A percentile compares a stretch with the other conserved stretches of the same genome.
Conservation (phyloP, 768 basidiomycete species). For the Suillus sp. region DNA sequence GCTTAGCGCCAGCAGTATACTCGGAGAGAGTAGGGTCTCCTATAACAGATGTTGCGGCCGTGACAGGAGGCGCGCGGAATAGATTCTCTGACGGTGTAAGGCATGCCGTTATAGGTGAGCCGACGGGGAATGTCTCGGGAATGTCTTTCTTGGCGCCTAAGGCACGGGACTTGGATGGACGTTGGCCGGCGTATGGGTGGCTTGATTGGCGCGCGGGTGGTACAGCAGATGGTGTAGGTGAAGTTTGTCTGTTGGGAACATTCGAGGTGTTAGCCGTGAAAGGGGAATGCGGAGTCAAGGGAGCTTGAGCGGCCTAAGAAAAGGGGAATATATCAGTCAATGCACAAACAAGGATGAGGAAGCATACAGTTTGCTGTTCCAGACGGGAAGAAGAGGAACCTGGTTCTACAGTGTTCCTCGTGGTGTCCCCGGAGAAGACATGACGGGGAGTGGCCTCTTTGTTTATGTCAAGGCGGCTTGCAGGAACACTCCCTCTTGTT, state of each 20-base stretch:
- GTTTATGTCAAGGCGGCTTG: slow-evolving; percentile 19
- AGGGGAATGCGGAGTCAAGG: slow-evolving; percentile 38
- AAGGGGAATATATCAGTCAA: slow-evolving; percentile 14
- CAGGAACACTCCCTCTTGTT: slow-evolving; percentile 29
- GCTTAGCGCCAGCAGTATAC: slow-evolving; percentile 62
- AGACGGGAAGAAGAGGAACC: slow-evolving; percentile 20
- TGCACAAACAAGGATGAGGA: neutral
- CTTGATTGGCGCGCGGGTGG: slow-evolving; percentile 20
- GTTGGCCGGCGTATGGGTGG: slow-evolving; percentile 20
- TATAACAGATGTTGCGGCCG: slow-evolving; percentile 33
- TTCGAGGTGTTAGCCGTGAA: slow-evolving; percentile 23
- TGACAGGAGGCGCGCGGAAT: slow-evolving; percentile 29
- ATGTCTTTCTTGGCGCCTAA: slow-evolving; percentile 31
- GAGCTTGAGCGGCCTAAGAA: slow-evolving; percentile 22
- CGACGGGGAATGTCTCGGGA: slow-evolving; percentile 21
- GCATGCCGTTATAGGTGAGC: slow-evolving; percentile 24
- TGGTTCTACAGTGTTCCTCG: slow-evolving; percentile 23
- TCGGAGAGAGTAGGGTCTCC: slow-evolving; percentile 26
- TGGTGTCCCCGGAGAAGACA: slow-evolving; percentile 20
- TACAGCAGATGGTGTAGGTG: slow-evolving; percentile 28
- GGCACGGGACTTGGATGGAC: slow-evolving; percentile 34
- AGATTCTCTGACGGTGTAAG: slow-evolving; percentile 33
- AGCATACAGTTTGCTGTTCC: slow-evolving; percentile 35
- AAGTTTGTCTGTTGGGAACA: slow-evolving; percentile 22
- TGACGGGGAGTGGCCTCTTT: slow-evolving; percentile 23